Percentiles rank a stretch among this genome's conserved stretches.
Conservation (phyloP, 2,329 filamentous ascomycete species). For the Colletotrichum agaves region DNA sequence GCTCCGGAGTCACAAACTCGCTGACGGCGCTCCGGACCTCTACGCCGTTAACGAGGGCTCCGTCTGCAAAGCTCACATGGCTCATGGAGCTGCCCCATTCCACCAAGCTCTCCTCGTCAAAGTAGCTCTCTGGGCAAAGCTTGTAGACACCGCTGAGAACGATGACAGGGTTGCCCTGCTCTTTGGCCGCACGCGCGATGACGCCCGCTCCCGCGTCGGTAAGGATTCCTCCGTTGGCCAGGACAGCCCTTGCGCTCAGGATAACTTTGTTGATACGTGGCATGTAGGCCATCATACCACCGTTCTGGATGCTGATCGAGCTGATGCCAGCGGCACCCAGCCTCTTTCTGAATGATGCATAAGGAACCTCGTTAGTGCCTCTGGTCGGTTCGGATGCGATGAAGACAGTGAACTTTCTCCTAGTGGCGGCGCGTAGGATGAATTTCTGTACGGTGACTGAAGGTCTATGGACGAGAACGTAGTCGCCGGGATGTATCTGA, state of each 20-base stretch:
- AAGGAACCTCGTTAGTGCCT: slow-evolving; percentile 51
- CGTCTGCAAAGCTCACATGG: slow-evolving; percentile 82
- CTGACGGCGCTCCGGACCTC: slow-evolving; percentile 83
- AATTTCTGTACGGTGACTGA: slow-evolving; percentile 91
- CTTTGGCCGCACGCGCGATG: slow-evolving; percentile 85
- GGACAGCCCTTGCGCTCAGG: slow-evolving; percentile 85
- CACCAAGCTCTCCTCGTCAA: slow-evolving; percentile 82
- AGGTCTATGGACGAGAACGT: slow-evolving; percentile 89
- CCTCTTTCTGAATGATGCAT: slow-evolving; percentile 76
- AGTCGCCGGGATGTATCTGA: slow-evolving; percentile 92
- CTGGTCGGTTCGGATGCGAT: slow-evolving; percentile 74
- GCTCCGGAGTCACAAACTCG: slow-evolving; percentile 82
- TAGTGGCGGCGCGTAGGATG: slow-evolving; percentile 84
- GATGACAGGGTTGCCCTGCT: slow-evolving; percentile 85
- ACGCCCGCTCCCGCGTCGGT: slow-evolving; percentile 85
- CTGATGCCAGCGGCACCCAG: slow-evolving; percentile 81
- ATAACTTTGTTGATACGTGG: slow-evolving; percentile 95
- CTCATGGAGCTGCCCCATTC: slow-evolving; percentile 87
- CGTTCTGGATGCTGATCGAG: slow-evolving; percentile 86
- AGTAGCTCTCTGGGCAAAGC: slow-evolving; percentile 88
- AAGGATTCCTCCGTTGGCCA: slow-evolving; percentile 88
- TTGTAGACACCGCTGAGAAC: slow-evolving; percentile 94
- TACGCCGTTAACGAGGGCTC: slow-evolving; percentile 79
- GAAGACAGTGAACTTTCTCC: slow-evolving; percentile 91
- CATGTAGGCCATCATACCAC: slow-evolving; percentile 92